Evolutionary conservation across 352 stramenopile genomes (phyloP).

Genomic region (Pythium brachiatum): DNA sequence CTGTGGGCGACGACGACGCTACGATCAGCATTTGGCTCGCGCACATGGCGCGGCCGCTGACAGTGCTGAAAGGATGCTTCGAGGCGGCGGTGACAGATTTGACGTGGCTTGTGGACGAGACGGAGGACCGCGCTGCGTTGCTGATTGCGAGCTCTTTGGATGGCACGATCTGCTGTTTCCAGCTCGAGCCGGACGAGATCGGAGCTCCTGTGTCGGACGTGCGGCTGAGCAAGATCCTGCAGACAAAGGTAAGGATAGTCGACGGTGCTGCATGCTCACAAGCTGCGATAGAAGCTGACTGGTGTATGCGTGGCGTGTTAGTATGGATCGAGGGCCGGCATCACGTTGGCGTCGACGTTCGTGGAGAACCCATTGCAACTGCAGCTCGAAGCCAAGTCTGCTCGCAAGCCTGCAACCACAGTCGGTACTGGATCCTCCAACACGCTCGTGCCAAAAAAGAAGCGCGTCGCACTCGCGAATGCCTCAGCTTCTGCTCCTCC

Average conservation of each 20-base stretch:
- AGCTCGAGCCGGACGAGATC: slow-evolving; percentile 65
- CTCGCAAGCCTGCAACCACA: slow-evolving; percentile 12
- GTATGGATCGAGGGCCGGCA: slow-evolving; percentile 80
- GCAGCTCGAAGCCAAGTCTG: slow-evolving; percentile 68
- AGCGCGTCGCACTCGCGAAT: neutral
- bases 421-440: slow-evolving; percentile 16
- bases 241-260: slow-evolving; percentile 50
- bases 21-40: slow-evolving; percentile 86
- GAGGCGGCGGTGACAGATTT: slow-evolving; percentile 82
- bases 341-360: slow-evolving; percentile 75
- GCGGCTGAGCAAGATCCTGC: slow-evolving; percentile 76
- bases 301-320: slow-evolving; percentile 14
- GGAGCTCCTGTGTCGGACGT: slow-evolving; percentile 65
- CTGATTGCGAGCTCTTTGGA: slow-evolving; percentile 78
- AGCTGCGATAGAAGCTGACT: neutral
- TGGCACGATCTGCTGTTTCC: slow-evolving; percentile 82
- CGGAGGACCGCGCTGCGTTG: slow-evolving; percentile 37
- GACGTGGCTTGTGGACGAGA: slow-evolving; percentile 43
- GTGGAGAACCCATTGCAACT: slow-evolving; percentile 81
- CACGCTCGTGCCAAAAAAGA: slow-evolving; percentile 69
- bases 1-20: slow-evolving; percentile 75
- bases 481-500: slow-evolving; percentile 1
- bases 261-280: neutral
- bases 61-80: slow-evolving; percentile 83
- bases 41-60: slow-evolving; percentile 68